Evolutionary conservation across 2,329 filamentous ascomycete species (phyloP).

Genomic region (Dactylella cylindrospora): DNA sequence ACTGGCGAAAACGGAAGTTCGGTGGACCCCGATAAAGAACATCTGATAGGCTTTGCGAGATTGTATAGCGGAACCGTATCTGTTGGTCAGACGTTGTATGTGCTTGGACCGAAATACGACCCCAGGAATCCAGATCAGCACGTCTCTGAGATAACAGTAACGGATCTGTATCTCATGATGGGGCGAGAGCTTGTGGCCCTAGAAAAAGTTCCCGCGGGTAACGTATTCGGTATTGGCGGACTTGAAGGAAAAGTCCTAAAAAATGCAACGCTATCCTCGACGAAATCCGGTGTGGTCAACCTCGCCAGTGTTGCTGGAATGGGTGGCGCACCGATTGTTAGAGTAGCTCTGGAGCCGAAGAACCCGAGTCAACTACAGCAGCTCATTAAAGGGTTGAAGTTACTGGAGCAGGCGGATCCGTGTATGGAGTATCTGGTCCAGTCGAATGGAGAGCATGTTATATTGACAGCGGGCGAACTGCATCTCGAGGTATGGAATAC

Average conservation of each 20-base stretch:
- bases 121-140: slow-evolving; percentile 66
- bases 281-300: slow-evolving; percentile 82
- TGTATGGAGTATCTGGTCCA: slow-evolving; percentile 96
- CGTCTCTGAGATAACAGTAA: slow-evolving; percentile 74
- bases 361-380: slow-evolving; percentile 89
- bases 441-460: slow-evolving; percentile 88
- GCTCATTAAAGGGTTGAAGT: slow-evolving; percentile 83
- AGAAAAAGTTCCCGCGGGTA: slow-evolving; percentile 81
- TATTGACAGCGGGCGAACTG: slow-evolving; percentile 88
- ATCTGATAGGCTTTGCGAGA: slow-evolving; percentile 89
- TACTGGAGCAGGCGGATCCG: slow-evolving; percentile 91
- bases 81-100: slow-evolving; percentile 87
- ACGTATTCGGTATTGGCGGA: slow-evolving; percentile 91
- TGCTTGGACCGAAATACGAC: slow-evolving; percentile 89
- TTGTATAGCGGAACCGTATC: slow-evolving; percentile 88
- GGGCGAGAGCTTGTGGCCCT: slow-evolving; percentile 82
- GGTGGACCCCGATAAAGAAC: slow-evolving; percentile 71
- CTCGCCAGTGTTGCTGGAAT: slow-evolving; percentile 77
- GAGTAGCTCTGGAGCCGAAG: slow-evolving; percentile 89
- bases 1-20: slow-evolving; percentile 53
- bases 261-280: slow-evolving; percentile 88
- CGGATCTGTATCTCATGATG: slow-evolving; percentile 92
- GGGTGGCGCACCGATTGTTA: slow-evolving; percentile 84
- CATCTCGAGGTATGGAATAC: slow-evolving; percentile 63
- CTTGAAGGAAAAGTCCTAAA: slow-evolving; percentile 93